These are phyloP conservation scores for Colletotrichum godetiae DNA, from an alignment of 2,329 filamentous ascomycete species.

Conservation along the genomic window DNA sequence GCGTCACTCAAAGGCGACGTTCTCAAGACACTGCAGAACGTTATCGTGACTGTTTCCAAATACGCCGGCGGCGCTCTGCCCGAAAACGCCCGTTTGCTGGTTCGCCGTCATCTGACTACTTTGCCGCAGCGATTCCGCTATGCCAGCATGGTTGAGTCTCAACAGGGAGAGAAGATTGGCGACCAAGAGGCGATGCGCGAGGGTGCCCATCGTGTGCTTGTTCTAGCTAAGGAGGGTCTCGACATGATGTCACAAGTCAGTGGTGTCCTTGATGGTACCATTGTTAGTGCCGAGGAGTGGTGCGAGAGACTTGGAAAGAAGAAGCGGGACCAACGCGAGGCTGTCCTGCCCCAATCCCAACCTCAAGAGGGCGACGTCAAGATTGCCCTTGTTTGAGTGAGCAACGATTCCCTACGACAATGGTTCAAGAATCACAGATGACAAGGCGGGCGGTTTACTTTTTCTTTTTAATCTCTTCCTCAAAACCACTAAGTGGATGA, in stretches of 20 bases:
- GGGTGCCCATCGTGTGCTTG: conserved; percentile 80
- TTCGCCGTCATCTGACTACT: conserved; percentile 85
- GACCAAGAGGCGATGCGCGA: conserved; percentile 55
- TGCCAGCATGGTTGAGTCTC: conserved; percentile 65
- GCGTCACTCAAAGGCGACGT: conserved; percentile 76
- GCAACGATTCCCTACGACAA: conserved; percentile 11
- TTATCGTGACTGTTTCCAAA: conserved; percentile 86
- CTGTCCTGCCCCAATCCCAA: conserved; percentile 41
- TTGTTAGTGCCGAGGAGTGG: conserved; percentile 92
- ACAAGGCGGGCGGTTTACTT: background rate
- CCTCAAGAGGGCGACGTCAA: conserved; percentile 43
- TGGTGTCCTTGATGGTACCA: conserved; percentile 87
- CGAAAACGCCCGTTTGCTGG: conserved; percentile 85
- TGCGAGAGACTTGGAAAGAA: conserved; percentile 77
- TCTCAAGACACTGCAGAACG: conserved; percentile 81
- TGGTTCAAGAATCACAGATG: conserved; percentile 4
- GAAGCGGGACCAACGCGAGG: conserved; percentile 38
- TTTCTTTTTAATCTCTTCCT: background rate
- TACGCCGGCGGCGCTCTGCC: conserved; percentile 93
- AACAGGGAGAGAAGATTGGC: conserved; percentile 43
- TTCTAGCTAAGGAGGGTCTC: conserved; percentile 88
- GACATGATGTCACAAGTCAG: conserved; percentile 96
- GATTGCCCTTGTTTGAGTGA: conserved; percentile 33
- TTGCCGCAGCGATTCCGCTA: conserved; percentile 85
- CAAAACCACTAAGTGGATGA: conserved; percentile 24